These are phyloP conservation scores for Chlorella ohadii DNA, from an alignment of 139 green algal species.

Conservation along the genomic window DNA sequence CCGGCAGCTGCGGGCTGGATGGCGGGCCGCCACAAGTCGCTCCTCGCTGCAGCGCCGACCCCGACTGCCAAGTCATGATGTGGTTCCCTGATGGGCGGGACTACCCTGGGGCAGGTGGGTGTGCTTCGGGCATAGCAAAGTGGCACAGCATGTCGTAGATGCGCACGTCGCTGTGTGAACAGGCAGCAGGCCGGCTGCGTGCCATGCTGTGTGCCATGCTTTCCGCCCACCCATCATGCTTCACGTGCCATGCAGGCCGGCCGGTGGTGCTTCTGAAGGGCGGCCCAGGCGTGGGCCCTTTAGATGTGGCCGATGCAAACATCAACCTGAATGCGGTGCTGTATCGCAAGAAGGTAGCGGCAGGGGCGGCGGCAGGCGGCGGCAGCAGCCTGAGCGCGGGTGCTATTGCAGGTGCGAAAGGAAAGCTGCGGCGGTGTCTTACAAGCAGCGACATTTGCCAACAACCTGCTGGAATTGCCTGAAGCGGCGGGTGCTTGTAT, in stretches of 20 bases:
- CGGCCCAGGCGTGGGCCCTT: neutral
- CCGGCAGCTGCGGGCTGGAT: conserved; percentile 21
- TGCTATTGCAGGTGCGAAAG: neutral
- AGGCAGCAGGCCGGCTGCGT: too few relatives aligned
- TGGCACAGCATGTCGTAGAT: too few relatives aligned
- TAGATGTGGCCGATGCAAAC: conserved; percentile 2
- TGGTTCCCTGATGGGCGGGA: conserved; percentile 20
- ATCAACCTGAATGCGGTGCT: conserved; percentile 34
- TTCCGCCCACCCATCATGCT: neutral
- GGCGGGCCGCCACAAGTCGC: neutral
- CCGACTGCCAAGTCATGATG: conserved; percentile 30
- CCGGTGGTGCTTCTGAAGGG: conserved; percentile 27
- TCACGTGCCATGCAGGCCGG: neutral
- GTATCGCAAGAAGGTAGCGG: conserved; percentile 2
- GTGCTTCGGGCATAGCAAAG: too few relatives aligned
- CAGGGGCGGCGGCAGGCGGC: neutral
- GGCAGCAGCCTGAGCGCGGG: neutral
- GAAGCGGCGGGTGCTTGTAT: too few relatives aligned
- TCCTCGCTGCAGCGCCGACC: neutral
- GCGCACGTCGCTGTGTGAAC: too few relatives aligned
- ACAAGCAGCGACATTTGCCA: neutral
- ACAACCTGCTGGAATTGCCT: too few relatives aligned
- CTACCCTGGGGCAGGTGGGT: conserved; percentile 22
- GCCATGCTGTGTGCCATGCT: too few relatives aligned
- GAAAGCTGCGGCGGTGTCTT: too few relatives aligned